Conservation (phyloP, 331 rosid species). For the Prunus yedoensis region DNA sequence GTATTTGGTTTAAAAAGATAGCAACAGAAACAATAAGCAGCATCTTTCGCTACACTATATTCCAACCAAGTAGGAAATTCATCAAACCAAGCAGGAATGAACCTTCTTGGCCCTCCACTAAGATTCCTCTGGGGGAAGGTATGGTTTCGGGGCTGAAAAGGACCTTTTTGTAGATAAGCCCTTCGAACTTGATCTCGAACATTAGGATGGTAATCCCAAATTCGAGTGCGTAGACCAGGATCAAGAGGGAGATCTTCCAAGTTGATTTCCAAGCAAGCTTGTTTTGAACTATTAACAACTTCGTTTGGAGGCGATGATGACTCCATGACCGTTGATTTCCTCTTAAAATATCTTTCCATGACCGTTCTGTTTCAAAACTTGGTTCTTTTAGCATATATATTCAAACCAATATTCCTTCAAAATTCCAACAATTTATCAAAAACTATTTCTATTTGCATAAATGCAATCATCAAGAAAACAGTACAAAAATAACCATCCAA, state of each 20-base stretch:
- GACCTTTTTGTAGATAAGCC: neutral
- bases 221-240: neutral
- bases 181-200: conserved; percentile 1
- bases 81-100: conserved; percentile 17
- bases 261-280: neutral
- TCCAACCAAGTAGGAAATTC: conserved; percentile 20
- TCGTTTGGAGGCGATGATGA: neutral
- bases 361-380: neutral
- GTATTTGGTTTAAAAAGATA: neutral
- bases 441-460: neutral
- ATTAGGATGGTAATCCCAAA: neutral
- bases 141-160: conserved; percentile 1
- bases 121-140: neutral
- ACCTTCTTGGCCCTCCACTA: neutral
- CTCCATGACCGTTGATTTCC: neutral
- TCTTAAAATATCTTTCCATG: neutral
- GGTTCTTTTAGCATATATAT: neutral
- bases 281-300: neutral
- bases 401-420: neutral
- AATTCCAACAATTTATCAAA: neutral
- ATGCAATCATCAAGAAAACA: no score
- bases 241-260: neutral
- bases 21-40: neutral
- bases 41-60: conserved; percentile 12
- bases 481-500: neutral